Conservation (phyloP, 2,329 filamentous ascomycete species). For the Lasiodiplodia hormozganensis region DNA sequence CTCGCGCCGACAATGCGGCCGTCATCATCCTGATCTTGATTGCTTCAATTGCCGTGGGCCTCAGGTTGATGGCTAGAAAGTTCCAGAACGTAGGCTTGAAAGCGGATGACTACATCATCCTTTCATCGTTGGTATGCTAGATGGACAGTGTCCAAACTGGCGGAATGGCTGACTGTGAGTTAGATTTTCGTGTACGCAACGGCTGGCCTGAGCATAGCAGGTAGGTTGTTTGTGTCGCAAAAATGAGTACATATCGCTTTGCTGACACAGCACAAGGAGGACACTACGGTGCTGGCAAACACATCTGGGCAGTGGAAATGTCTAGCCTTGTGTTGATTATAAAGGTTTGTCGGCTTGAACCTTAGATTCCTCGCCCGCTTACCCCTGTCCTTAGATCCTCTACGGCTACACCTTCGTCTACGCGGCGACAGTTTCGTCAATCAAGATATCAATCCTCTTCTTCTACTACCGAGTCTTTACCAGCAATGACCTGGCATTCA, state of each 20-base stretch:
- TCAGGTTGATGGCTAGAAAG: not conserved
- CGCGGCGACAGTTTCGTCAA: not conserved
- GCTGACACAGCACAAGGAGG: not conserved
- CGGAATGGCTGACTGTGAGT: not conserved
- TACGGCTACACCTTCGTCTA: slow-evolving; percentile 12
- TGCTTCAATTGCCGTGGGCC: not conserved
- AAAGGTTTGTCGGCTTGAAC: not conserved
- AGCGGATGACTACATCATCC: slow-evolving; percentile 1
- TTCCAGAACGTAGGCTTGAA: not conserved
- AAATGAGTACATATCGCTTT: not conserved
- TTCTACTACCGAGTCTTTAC: not conserved
- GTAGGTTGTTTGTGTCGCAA: not conserved
- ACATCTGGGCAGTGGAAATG: slow-evolving; percentile 3
- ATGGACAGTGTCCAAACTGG: not conserved
- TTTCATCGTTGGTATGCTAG: not conserved
- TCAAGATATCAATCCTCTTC: slow-evolving; percentile 1
- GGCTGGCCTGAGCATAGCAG: not conserved
- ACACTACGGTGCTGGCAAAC: not conserved
- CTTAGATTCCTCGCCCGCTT: not conserved
- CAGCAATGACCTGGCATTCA: not conserved
- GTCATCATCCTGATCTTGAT: not conserved
- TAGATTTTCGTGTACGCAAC: not conserved
- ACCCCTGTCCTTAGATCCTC: not conserved
- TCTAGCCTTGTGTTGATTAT: not conserved
- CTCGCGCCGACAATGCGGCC: not conserved